Percentiles rank a stretch among this genome's conserved stretches.
Conservation (phyloP, 805 yeast species). For the Wilhelminamyces savonicus region DNA sequence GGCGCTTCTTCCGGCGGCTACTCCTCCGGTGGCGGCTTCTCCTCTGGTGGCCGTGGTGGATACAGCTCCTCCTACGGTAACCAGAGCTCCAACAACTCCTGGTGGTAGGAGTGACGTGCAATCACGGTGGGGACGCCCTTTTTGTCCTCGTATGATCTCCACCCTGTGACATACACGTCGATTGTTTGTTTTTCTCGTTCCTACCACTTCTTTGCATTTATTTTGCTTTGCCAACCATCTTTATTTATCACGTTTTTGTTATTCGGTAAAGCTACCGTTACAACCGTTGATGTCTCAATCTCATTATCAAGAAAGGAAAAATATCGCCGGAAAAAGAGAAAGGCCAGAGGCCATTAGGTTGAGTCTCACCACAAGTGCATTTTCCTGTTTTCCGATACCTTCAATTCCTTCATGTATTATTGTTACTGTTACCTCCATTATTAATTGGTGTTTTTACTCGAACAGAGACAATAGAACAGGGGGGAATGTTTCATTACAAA, state of each 20-base stretch:
- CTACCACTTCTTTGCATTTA: background rate
- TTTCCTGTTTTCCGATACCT: background rate
- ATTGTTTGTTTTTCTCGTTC: constrained; percentile 1
- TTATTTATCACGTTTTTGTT: background rate
- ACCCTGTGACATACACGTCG: background rate
- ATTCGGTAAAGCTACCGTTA: too few species aligned
- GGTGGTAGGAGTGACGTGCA: constrained; percentile 33
- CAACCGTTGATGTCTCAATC: background rate
- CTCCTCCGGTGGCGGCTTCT: background rate
- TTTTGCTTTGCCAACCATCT: constrained; percentile 4
- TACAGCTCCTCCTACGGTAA: constrained; percentile 28
- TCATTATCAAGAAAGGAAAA: background rate
- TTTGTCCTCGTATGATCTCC: background rate
- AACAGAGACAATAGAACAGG: constrained; percentile 2
- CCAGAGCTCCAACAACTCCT: constrained; percentile 29
- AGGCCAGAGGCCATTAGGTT: too few species aligned
- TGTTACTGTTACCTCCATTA: background rate
- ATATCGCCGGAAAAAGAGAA: too few species aligned
- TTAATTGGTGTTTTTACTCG: constrained; percentile 6
- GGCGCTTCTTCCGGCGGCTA: constrained; percentile 9
- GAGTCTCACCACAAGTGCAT: too few species aligned
- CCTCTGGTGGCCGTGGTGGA: constrained; percentile 20
- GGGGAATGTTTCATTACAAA: too few species aligned
- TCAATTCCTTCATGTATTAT: background rate
- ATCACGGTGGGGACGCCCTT: background rate